Base-by-base conservation (phyloP, 2,329 filamentous ascomycete genomes). In the Penicillium sp. region DNA sequence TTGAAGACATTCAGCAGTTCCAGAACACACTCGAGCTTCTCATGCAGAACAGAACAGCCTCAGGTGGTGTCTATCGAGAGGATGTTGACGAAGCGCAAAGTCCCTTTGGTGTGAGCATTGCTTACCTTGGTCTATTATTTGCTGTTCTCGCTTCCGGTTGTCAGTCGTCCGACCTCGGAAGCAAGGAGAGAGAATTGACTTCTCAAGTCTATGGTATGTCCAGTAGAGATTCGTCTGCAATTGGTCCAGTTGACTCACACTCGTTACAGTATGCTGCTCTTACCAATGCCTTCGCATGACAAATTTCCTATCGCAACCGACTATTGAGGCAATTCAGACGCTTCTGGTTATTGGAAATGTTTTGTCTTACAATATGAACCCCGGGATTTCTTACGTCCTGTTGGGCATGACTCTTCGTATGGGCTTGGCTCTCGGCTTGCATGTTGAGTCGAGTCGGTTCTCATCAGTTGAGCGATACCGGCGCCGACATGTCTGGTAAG, bases 281-380 rank as follows among this genome's bases (percentile, higher is more conserved):
- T 87, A 88, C 63, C 86, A 88, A 70, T 87, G 85, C 67, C 77
- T 88, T 28, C 83, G 86, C 19, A 85, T 87, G 73, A 86, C 84
- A 26, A 88, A 88, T 65, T 88, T 87, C 70, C 70, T 88, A 7
- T 87, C 86, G 0, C 83, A 86, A 60, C 83, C 85, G 30, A 85
- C 82, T 4, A 75, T 87, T 38, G 84, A 87, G 63, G 85, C 83
- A 45, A 86, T 88, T 40, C 85, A 88, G 69, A 85, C 85, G 0
- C 78, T 88, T 25, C 74, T 88, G 3, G 84, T 88, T 13, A 85
- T 88, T 33, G 84, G 85, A 52, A 87, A 87, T 66, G 85, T 86
- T 26, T 78, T 86, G 33, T 85, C 84, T 0, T 86, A 86, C 69
- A 86, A 86, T 64, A 86, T 86, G 84, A 88, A 88, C 61, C 85